Base-by-base conservation (phyloP, 371 early-diverging fungal species). In the Cokeromyces recurvatus region DNA sequence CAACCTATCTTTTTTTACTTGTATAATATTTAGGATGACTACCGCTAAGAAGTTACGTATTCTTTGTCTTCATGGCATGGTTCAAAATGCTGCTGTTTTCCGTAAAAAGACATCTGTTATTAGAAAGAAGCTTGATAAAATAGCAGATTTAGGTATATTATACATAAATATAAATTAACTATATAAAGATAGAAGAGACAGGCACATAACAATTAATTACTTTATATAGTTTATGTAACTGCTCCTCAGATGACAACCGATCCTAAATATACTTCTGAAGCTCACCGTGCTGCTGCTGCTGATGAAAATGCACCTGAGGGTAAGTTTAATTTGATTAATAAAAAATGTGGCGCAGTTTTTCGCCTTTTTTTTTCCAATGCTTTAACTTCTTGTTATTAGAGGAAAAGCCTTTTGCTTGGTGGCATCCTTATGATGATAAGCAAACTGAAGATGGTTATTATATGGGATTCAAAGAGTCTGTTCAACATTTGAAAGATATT, bases 61-160 rank as follows among this genome's bases (percentile, higher is more conserved):
- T 29, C 77, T 89, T 17, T 86, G 86, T 45, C 72, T 89, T 25
- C 90, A 89, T 62, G 90, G 90, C 21, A 85, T 83, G 69, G 74
- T 81, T 16, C 89, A 90, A 62, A 88, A 88, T 55, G 82, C 75
- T 0, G 23, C 60, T 8, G 71, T 86, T 2, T 87, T 87, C 53
- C 67, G 78, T 15, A 79, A 82, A 42, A 79, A 83, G 57, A 85
- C 85, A 2, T 79, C 82, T 0, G 83, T 80, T 8, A 69, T 88
- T 34, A 71, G 85, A 31, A 86, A 83, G 55, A 70, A 79, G 25
- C 57, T 84, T 17, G 80, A 80, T 43, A 72, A 69, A 15, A 48
- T 74, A 17, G 84, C 82, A 6, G 82, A 82, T 21, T 48, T 84
- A n/a, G 79, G 84, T 79, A 68, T 16, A 8, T 29, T 34, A n/a